Base-by-base conservation (phyloP, 768 basidiomycete genomes). In the Lanmaoa pseudosensibilis region DNA sequence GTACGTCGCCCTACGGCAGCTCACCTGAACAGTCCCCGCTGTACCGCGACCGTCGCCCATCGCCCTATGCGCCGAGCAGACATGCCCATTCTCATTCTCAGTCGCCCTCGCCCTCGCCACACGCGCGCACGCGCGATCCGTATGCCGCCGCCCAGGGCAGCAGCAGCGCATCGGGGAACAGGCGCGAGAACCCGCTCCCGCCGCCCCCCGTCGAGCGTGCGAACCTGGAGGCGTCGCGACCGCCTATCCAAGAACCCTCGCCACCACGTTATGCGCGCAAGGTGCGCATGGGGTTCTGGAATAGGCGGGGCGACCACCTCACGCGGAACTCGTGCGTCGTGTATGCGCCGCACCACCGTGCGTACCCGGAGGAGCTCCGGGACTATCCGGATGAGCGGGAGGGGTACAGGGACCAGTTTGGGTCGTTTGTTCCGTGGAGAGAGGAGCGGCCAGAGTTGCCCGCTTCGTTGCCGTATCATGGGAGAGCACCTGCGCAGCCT, bases 221-320 rank as follows among this genome's bases (percentile, higher is more conserved):
- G 0, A 54, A 23, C 37, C 49, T 46, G 0, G 72, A 70, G n/a
- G 59, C 60, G 10, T 66, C 74, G 5, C 58, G 66, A 8, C 65
- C 67, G 21, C 72, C 69, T 0, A 50, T 40, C 0, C 72, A 73
- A 44, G 69, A 67, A 36, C 62, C 69, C 9, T 65, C 71, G 44
- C 75, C 74, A 13, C 57, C 68, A 18, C 54, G 54, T 21, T 68
- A 71, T 52, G 50, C 71, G 33, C 64, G 57, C 57, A 73, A 76
- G 55, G 50, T 75, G 10, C 84, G 87, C 19, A 71, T 71, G 34
- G 89, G 88, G 2, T 83, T 75, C 61, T 91, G 89, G 89, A 91
- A 91, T 60, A 66, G 79, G n/a, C 82, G 88, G 2, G 89, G 89
- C 0, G 89, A 91, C 66, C 82, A 88, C 61, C 77, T 87, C 48